A percentile compares a stretch with the other conserved stretches of the same genome.
Conservation (phyloP, 2,329 filamentous ascomycete species). For the Emergomyces pasteurianus region DNA sequence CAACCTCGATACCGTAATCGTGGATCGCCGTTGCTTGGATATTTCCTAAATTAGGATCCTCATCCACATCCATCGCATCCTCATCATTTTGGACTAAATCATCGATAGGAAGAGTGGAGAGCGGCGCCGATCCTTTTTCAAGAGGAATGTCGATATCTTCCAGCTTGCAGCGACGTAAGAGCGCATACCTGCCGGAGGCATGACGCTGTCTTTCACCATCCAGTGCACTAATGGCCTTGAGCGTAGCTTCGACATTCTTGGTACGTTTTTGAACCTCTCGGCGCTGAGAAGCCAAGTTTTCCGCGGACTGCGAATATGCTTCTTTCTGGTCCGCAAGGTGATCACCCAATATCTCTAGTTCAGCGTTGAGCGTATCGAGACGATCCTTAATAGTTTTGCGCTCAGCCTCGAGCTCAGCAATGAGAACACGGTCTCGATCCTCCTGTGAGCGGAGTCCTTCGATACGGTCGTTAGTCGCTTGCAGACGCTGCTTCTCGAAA, state of each 20-base stretch:
- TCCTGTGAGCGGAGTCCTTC: conserved; percentile 54
- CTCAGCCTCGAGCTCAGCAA: conserved; percentile 57
- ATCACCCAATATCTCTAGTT: conserved; percentile 64
- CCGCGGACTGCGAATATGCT: conserved; percentile 55
- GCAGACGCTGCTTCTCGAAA: conserved; percentile 59
- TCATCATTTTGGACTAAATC: conserved; percentile 65
- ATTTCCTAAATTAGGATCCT: conserved; percentile 41
- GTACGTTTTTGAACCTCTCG: conserved; percentile 71
- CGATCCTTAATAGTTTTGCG: conserved; percentile 63
- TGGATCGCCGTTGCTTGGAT: conserved; percentile 55
- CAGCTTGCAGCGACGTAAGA: conserved; percentile 80
- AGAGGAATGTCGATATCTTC: conserved; percentile 86
- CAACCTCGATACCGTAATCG: conserved; percentile 82
- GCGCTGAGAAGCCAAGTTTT: conserved; percentile 66
- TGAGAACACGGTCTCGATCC: conserved; percentile 54
- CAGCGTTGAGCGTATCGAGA: conserved; percentile 60
- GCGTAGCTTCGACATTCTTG: conserved; percentile 65
- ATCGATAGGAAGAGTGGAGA: conserved; percentile 79
- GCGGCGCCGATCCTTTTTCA: conserved; percentile 51
- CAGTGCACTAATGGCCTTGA: conserved; percentile 64
- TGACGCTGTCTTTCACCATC: conserved; percentile 80
- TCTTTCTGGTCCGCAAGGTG: conserved; percentile 57
- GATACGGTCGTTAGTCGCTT: conserved; percentile 58
- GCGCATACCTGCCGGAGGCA: conserved; percentile 67
- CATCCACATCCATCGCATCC: conserved; percentile 89